Conservation (phyloP, 2,329 filamentous ascomycete species). For the Colletotrichum endophyticum region DNA sequence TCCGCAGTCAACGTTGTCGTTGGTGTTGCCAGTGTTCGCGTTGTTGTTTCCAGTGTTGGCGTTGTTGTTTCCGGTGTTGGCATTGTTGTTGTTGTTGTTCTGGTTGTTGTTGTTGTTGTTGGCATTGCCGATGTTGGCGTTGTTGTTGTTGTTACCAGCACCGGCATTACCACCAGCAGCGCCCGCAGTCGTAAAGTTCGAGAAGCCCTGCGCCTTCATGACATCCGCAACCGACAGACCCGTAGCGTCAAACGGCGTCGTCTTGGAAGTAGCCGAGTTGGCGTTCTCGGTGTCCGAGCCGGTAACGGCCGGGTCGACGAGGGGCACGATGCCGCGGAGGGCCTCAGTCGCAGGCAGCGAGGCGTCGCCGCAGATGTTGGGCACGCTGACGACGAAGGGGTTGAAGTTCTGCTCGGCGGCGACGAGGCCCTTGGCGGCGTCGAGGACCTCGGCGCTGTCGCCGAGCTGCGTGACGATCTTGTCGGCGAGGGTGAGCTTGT, state of each 20-base stretch:
- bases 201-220: conserved; percentile 65
- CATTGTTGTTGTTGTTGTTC: neutral
- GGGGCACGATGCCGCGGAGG: conserved; percentile 70
- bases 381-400: conserved; percentile 64
- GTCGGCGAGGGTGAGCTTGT: conserved; percentile 69
- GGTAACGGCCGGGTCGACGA: conserved; percentile 68
- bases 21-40: conserved; percentile 5
- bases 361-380: conserved; percentile 68
- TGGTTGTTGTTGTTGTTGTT: conserved; percentile 2
- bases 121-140: neutral
- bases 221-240: conserved; percentile 72
- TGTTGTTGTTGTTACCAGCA: neutral
- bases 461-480: conserved; percentile 67
- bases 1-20: conserved; percentile 14
- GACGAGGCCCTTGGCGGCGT: conserved; percentile 66
- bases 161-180: conserved; percentile 27
- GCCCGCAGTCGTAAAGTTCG: conserved; percentile 59
- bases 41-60: conserved; percentile 30
- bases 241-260: conserved; percentile 59
- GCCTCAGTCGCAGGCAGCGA: conserved; percentile 63
- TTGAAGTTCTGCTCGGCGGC: conserved; percentile 78
- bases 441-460: conserved; percentile 61
- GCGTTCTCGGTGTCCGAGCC: conserved; percentile 64
- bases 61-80: conserved; percentile 19
- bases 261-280: conserved; percentile 57